Conservation (phyloP, 2,329 filamentous ascomycete species). For the Penicillium sp. region DNA sequence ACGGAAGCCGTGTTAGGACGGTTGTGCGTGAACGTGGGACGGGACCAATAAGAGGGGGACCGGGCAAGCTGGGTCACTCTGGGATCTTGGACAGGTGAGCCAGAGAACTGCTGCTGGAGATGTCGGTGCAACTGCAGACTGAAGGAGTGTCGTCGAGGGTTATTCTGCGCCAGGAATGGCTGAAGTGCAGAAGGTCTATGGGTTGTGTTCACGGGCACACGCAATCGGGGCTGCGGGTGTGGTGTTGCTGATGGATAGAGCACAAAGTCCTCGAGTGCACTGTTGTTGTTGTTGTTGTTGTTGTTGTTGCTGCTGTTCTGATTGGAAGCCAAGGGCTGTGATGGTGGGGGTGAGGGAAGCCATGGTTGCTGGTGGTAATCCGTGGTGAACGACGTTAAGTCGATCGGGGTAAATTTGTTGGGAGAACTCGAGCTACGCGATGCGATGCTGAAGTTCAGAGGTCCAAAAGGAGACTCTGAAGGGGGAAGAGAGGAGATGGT, state of each 20-base stretch:
- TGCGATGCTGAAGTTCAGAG: slow-evolving; percentile 48
- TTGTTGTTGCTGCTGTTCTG: slow-evolving; percentile 24
- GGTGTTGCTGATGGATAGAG: slow-evolving; percentile 40
- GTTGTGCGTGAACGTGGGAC: slow-evolving; percentile 33
- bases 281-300: slow-evolving; percentile 35
- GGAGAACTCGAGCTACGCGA: slow-evolving; percentile 46
- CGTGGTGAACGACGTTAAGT: slow-evolving; percentile 51
- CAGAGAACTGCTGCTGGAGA: slow-evolving; percentile 35
- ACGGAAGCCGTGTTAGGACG: slow-evolving; percentile 40
- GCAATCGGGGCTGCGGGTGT: slow-evolving; percentile 37
- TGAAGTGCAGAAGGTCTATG: slow-evolving; percentile 38
- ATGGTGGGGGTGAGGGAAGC: slow-evolving; percentile 46
- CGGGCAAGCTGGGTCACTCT: slow-evolving; percentile 44
- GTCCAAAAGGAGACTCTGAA: slow-evolving; percentile 48
- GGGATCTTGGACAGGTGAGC: slow-evolving; percentile 40
- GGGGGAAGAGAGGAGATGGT: slow-evolving; percentile 31
- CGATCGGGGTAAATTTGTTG: slow-evolving; percentile 41
- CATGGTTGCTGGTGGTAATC: slow-evolving; percentile 50
- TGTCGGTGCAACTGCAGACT: slow-evolving; percentile 40
- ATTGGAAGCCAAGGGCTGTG: slow-evolving; percentile 45
- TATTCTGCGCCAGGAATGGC: slow-evolving; percentile 37
- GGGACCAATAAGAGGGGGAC: slow-evolving; percentile 41
- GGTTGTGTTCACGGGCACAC: slow-evolving; percentile 38
- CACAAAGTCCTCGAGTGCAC: slow-evolving; percentile 46
- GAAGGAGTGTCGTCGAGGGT: slow-evolving; percentile 38